Evolutionary conservation across 2,329 filamentous ascomycete species (phyloP).

Genomic region (Chalara sp.): DNA sequence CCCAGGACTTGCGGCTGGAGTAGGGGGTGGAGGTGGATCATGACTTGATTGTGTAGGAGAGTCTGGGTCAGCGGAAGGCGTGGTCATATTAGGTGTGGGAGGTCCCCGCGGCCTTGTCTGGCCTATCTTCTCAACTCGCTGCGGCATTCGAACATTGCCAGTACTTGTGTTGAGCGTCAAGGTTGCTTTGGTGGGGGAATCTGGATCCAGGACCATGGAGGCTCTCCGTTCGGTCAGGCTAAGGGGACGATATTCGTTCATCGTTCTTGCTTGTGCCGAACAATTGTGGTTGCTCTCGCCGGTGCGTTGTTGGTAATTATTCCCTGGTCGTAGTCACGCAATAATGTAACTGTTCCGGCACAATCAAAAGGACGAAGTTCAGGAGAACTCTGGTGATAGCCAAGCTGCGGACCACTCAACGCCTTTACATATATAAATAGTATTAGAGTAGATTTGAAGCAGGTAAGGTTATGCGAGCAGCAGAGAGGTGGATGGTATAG

Average conservation of each 20-base stretch:
- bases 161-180: conserved; percentile 43
- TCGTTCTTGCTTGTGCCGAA: conserved; percentile 5
- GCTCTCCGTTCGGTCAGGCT: conserved; percentile 57
- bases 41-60: conserved; percentile 28
- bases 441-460: no score
- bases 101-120: conserved; percentile 49
- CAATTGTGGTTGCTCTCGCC: no score
- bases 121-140: conserved; percentile 47
- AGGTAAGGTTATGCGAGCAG: no score
- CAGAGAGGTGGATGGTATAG: no score
- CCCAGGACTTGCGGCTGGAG: conserved; percentile 58
- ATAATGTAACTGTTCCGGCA: no score
- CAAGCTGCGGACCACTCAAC: no score
- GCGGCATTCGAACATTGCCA: conserved; percentile 27
- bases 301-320: no score
- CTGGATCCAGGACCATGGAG: conserved; percentile 44
- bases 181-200: conserved; percentile 23
- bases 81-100: conserved; percentile 61
- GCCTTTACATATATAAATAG: no score
- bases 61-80: conserved; percentile 56
- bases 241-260: conserved; percentile 37
- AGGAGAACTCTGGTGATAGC: no score
- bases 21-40: conserved; percentile 54
- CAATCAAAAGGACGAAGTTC: no score
- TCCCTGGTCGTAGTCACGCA: no score